These are phyloP conservation scores for Hyaloscypha hepaticicola DNA, from an alignment of 495 filamentous ascomycete genomes.

Conservation along the genomic window DNA sequence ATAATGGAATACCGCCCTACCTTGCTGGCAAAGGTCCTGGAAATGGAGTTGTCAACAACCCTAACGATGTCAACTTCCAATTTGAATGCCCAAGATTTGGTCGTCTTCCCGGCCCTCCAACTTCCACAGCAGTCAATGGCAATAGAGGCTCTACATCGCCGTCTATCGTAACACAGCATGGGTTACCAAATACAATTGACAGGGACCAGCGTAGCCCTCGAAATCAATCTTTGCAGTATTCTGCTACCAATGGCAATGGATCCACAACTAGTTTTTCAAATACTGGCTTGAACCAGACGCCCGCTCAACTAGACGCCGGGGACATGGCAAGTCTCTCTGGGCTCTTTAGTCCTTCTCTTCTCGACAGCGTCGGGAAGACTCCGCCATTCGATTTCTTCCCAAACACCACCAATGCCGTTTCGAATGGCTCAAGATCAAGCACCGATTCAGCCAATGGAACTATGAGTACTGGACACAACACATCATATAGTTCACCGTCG, in stretches of 20 bases:
- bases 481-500: conserved; percentile 55
- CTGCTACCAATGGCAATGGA: conserved; percentile 9
- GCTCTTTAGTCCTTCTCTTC: conserved; percentile 47
- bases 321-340: conserved; percentile 36
- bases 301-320: conserved; percentile 22
- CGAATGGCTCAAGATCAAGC: conserved; percentile 48
- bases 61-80: conserved; percentile 74
- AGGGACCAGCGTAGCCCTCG: conserved; percentile 25
- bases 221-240: conserved; percentile 24
- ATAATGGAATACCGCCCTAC: conserved; percentile 29
- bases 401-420: conserved; percentile 10
- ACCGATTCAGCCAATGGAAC: conserved; percentile 55
- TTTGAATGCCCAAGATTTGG: conserved; percentile 97
- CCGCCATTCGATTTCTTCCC: conserved; percentile 34
- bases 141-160: conserved; percentile 24
- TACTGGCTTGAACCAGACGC: conserved; percentile 15
- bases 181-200: conserved; percentile 20
- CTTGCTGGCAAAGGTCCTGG: conserved; percentile 37
- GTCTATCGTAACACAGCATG: conserved; percentile 5
- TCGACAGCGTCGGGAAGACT: conserved; percentile 40
- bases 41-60: conserved; percentile 56
- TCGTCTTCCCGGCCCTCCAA: conserved; percentile 61
- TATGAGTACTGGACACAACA: conserved; percentile 37
- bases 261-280: not conserved
- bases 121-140: conserved; percentile 14